A percentile compares a stretch with the other conserved stretches of the same genome.
Evolutionary conservation across 2,329 filamentous ascomycete species (phyloP).

Genomic region (Penicillium freii): DNA sequence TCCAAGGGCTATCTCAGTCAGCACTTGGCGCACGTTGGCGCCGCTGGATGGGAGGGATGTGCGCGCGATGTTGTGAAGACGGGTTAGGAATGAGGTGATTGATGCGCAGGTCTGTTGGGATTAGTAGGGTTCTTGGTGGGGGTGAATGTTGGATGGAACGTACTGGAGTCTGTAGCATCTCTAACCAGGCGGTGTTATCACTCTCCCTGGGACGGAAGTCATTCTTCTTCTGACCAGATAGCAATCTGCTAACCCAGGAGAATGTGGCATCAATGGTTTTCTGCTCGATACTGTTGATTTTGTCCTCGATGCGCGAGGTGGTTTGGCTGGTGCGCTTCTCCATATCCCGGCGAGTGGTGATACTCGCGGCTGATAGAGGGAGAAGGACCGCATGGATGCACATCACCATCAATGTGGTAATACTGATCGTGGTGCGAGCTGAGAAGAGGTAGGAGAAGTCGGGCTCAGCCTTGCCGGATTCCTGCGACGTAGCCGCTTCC

Average conservation of each 20-base stretch:
- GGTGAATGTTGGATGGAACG: conserved; percentile 16
- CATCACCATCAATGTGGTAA: conserved; percentile 88
- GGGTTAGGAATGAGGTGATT: conserved; percentile 76
- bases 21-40: conserved; percentile 77
- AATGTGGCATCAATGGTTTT: conserved; percentile 70
- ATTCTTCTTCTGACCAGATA: conserved; percentile 77
- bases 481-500: conserved; percentile 72
- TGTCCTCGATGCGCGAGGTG: conserved; percentile 77
- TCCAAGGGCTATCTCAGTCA: conserved; percentile 77
- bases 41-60: conserved; percentile 63
- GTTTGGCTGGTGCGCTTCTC: conserved; percentile 75
- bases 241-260: conserved; percentile 70
- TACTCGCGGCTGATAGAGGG: conserved; percentile 81
- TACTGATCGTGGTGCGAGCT: conserved; percentile 77
- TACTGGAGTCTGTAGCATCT: conserved; percentile 74
- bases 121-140: neutral
- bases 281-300: conserved; percentile 70
- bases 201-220: conserved; percentile 88
- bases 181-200: conserved; percentile 57
- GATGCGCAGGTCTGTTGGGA: conserved; percentile 64
- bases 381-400: conserved; percentile 89
- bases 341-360: conserved; percentile 86
- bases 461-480: conserved; percentile 77
- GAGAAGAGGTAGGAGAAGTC: conserved; percentile 80
- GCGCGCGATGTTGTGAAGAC: conserved; percentile 61